Conservation (phyloP, 2,329 filamentous ascomycete species). For the Pyrenochaeta sp. region DNA sequence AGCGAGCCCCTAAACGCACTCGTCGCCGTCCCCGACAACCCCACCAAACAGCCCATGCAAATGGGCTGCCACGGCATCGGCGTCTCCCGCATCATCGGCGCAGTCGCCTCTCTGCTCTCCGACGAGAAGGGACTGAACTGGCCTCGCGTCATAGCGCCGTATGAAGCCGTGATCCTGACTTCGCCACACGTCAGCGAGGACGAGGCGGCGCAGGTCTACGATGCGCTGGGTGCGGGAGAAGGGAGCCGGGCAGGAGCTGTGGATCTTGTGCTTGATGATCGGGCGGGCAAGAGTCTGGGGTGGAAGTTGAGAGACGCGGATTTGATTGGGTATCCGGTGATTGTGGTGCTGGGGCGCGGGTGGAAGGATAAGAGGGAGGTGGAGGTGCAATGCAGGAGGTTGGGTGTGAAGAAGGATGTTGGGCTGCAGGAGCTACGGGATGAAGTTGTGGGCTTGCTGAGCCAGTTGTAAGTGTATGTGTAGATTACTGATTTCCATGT, state of each 20-base stretch:
- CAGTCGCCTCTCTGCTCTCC: slow-evolving; percentile 77
- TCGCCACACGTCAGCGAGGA: slow-evolving; percentile 52
- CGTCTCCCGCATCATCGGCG: slow-evolving; percentile 86
- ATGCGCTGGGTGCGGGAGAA: slow-evolving; percentile 57
- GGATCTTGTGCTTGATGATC: slow-evolving; percentile 50
- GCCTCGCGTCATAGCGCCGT: slow-evolving; percentile 87
- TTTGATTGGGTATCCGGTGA: slow-evolving; percentile 83
- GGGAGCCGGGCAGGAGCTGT: slow-evolving; percentile 5
- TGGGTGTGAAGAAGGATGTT: slow-evolving; percentile 69
- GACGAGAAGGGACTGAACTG: slow-evolving; percentile 79
- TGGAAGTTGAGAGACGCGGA: slow-evolving; percentile 95
- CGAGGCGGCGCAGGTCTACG: slow-evolving; percentile 68
- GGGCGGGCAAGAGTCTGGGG: slow-evolving; percentile 65
- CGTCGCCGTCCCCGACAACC: slow-evolving; percentile 57
- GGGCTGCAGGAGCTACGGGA: slow-evolving; percentile 57
- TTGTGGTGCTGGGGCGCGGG: slow-evolving; percentile 73
- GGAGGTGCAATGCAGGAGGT: slow-evolving; percentile 79
- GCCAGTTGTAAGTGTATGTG: slow-evolving; percentile 18
- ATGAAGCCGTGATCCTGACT: slow-evolving; percentile 73
- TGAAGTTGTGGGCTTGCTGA: slow-evolving; percentile 44
- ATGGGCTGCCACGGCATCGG: slow-evolving; percentile 99
- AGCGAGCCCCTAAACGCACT: slow-evolving; percentile 74
- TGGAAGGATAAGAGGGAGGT: slow-evolving; percentile 54
- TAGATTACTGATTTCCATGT: too few species aligned
- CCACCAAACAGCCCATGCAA: slow-evolving; percentile 66